Conservation (phyloP, 768 basidiomycete species). For the Cubamyces sp. region DNA sequence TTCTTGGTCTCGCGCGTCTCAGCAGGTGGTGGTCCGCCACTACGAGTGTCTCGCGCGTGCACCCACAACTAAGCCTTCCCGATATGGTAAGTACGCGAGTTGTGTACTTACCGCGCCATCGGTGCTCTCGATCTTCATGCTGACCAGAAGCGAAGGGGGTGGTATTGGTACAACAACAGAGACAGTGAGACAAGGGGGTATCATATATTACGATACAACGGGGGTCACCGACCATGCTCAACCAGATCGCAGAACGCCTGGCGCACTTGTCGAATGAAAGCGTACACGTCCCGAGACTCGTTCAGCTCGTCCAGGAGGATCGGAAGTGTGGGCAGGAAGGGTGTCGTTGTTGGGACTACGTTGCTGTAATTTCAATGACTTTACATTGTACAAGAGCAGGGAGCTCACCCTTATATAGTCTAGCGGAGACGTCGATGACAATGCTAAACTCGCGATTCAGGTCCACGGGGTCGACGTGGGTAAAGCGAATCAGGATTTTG, state of each 20-base stretch:
- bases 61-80: no score
- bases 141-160: no score
- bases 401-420: slow-evolving; percentile 65
- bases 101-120: no score
- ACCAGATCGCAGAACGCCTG: slow-evolving; percentile 48
- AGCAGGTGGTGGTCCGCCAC: no score
- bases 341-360: slow-evolving; percentile 80
- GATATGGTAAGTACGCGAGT: no score
- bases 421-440: slow-evolving; percentile 71
- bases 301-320: slow-evolving; percentile 75
- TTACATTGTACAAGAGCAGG: not conserved
- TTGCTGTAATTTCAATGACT: no score
- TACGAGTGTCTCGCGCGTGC: no score
- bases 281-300: slow-evolving; percentile 66
- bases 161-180: not conserved
- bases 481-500: slow-evolving; percentile 75
- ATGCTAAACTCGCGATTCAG: slow-evolving; percentile 69
- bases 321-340: slow-evolving; percentile 66
- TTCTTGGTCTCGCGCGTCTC: no score
- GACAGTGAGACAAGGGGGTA: not conserved
- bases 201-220: no score
- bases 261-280: slow-evolving; percentile 72
- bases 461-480: slow-evolving; percentile 60
- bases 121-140: no score
- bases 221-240: slow-evolving; percentile 18